Conservation (phyloP, 495 filamentous ascomycete species). For the Pseudotulostoma volvatum region DNA sequence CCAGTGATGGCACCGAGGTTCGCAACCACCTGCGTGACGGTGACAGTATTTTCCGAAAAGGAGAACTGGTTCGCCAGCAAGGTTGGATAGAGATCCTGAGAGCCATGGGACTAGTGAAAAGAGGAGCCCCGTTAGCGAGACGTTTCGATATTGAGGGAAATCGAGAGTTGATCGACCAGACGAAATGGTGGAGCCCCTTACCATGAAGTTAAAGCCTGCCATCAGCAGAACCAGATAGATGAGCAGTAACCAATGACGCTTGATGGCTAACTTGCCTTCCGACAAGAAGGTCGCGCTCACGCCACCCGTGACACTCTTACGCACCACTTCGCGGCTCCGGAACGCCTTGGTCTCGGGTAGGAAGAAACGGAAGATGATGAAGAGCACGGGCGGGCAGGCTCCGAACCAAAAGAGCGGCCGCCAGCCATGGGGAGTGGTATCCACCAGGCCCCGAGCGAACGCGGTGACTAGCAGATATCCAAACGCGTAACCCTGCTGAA, state of each 20-base stretch:
- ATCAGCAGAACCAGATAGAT: slow-evolving; percentile 71
- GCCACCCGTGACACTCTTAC: slow-evolving; percentile 30
- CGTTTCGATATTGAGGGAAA: no score
- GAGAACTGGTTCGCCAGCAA: slow-evolving; percentile 64
- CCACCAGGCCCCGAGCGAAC: slow-evolving; percentile 55
- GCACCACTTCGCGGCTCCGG: slow-evolving; percentile 41
- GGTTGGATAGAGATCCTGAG: slow-evolving; percentile 81
- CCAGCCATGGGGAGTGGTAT: slow-evolving; percentile 59
- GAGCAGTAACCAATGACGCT: slow-evolving; percentile 62
- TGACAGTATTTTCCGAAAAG: slow-evolving; percentile 55
- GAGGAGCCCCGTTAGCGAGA: no score
- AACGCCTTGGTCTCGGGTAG: slow-evolving; percentile 64
- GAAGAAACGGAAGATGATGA: slow-evolving; percentile 60
- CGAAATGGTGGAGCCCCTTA: slow-evolving; percentile 15
- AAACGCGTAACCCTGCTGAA: slow-evolving; percentile 83
- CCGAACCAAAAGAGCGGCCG: slow-evolving; percentile 81
- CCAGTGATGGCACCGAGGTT: slow-evolving; percentile 70
- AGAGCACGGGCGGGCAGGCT: slow-evolving; percentile 59
- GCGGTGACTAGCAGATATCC: slow-evolving; percentile 69
- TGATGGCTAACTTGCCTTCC: slow-evolving; percentile 62
- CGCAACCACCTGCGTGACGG: slow-evolving; percentile 69
- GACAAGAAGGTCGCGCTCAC: slow-evolving; percentile 46
- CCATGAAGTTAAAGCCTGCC: slow-evolving; percentile 88
- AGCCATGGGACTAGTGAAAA: slow-evolving; percentile 55
- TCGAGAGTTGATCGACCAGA: no score